Percentiles rank a stretch among this genome's conserved stretches.
phyloP scores from a whole-genome alignment of 192 early-diverging fungal species.

The Rhizoclosmatium globosum region DNA sequence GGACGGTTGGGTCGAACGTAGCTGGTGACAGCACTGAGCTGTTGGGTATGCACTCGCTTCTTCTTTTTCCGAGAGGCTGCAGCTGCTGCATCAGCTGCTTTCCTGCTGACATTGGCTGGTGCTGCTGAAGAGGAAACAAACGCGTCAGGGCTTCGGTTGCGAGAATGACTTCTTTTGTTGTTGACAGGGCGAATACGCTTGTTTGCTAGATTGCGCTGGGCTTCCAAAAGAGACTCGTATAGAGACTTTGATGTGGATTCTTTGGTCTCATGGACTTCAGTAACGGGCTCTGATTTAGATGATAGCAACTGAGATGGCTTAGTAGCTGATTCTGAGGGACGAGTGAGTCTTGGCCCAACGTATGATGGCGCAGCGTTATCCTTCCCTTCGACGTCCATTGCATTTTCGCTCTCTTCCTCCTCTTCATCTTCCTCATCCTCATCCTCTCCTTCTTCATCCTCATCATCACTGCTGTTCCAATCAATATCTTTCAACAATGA shows the following conservation, averaged over 20 bases:
- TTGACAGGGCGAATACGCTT: background rate
- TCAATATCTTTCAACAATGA: background rate
- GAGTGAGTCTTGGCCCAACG: background rate
- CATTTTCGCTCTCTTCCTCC: constrained; percentile 8
- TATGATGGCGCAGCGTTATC: no score
- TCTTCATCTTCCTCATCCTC: constrained; percentile 16
- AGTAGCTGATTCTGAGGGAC: background rate
- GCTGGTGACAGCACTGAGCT: background rate
- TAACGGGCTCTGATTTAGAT: background rate
- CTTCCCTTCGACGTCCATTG: background rate
- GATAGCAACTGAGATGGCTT: background rate
- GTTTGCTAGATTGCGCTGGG: constrained; percentile 18
- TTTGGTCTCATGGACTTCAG: background rate
- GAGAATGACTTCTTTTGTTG: background rate
- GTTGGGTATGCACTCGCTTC: constrained; percentile 17
- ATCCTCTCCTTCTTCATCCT: constrained; percentile 27
- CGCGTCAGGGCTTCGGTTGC: background rate
- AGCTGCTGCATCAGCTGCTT: background rate
- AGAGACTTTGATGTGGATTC: constrained; percentile 12
- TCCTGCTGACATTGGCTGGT: background rate
- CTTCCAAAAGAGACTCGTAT: constrained; percentile 31
- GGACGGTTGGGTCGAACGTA: constrained; percentile 22
- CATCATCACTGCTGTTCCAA: constrained; percentile 23
- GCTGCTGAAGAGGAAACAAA: background rate
- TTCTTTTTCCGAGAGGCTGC: constrained; percentile 17